These are phyloP conservation scores for Phytophthora hibernalis DNA, from an alignment of 352 stramenopile species.

Conservation along the genomic window DNA sequence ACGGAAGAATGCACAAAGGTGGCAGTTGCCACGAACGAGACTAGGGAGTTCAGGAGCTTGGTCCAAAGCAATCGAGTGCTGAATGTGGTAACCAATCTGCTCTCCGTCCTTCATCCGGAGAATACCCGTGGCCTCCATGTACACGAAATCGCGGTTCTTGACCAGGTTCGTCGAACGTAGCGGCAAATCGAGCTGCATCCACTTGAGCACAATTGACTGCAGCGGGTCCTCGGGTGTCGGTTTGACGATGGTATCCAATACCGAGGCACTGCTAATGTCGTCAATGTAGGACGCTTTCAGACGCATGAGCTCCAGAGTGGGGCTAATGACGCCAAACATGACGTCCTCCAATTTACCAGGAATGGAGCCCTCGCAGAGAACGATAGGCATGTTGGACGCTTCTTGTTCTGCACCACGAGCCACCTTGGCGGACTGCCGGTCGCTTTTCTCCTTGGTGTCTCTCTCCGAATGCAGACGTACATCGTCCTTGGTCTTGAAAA, in stretches of 20 bases:
- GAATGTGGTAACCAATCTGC: slow-evolving; percentile 35
- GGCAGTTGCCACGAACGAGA: slow-evolving; percentile 35
- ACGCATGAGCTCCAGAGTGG: slow-evolving; percentile 41
- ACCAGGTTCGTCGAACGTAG: slow-evolving; percentile 45
- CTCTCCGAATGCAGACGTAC: slow-evolving; percentile 40
- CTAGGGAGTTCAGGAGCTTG: slow-evolving; percentile 31
- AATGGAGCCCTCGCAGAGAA: slow-evolving; percentile 41
- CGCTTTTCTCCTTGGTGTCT: slow-evolving; percentile 12
- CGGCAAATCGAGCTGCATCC: slow-evolving; percentile 43
- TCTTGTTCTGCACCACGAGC: slow-evolving; percentile 4
- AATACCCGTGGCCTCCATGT: slow-evolving; percentile 44
- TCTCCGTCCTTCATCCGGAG: slow-evolving; percentile 33
- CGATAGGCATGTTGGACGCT: slow-evolving; percentile 24
- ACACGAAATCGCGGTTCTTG: slow-evolving; percentile 52
- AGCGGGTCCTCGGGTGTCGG: slow-evolving; percentile 42
- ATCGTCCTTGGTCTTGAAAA: slow-evolving; percentile 41
- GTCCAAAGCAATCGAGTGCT: slow-evolving; percentile 35
- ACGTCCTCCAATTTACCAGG: slow-evolving; percentile 48
- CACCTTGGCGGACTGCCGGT: background rate
- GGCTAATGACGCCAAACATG: slow-evolving; percentile 48
- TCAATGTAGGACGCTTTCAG: slow-evolving; percentile 47
- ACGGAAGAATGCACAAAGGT: slow-evolving; percentile 43
- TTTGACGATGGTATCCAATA: slow-evolving; percentile 34
- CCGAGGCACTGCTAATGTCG: slow-evolving; percentile 36
- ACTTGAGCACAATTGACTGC: slow-evolving; percentile 44